Percentiles rank a stretch among this genome's conserved stretches.
Evolutionary conservation across 495 filamentous ascomycete species (phyloP).

Genomic region (Lineolata rhizophorae): DNA sequence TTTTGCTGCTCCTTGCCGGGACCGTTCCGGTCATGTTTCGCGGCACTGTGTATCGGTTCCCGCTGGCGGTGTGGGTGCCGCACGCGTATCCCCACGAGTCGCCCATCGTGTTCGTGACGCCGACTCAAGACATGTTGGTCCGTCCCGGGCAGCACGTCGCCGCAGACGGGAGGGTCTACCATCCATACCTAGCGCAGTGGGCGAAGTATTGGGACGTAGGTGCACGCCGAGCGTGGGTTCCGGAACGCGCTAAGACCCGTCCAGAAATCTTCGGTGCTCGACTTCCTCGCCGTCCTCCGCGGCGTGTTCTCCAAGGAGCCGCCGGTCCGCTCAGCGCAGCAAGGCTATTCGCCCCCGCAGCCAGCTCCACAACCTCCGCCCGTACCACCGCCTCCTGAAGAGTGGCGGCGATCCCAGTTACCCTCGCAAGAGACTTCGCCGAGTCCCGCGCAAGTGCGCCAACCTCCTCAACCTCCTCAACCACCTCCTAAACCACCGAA

Average conservation of each 20-base stretch:
- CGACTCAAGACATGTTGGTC: conserved; percentile 72
- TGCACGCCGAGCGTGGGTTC: too few species aligned
- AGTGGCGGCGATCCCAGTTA: conserved; percentile 22
- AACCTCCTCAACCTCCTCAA: conserved; percentile 21
- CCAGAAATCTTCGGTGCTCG: conserved; percentile 60
- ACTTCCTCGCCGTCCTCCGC: conserved; percentile 61
- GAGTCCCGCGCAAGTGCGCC: conserved; percentile 18
- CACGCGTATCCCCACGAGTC: conserved; percentile 72
- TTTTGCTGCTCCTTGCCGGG: conserved; percentile 70
- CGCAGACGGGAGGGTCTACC: conserved; percentile 82
- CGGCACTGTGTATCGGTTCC: conserved; percentile 76
- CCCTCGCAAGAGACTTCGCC: conserved; percentile 17
- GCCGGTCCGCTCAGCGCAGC: conserved; percentile 57
- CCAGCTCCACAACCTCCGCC: conserved; percentile 34
- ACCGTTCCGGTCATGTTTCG: conserved; percentile 77
- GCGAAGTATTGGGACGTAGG: conserved; percentile 74
- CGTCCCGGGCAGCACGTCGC: conserved; percentile 87
- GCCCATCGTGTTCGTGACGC: conserved; percentile 72
- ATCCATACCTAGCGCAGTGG: conserved; percentile 88
- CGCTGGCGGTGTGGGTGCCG: conserved; percentile 86
- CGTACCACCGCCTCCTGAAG: conserved; percentile 46
- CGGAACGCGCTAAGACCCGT: neutral
- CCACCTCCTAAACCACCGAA: conserved; percentile 17
- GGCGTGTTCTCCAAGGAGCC: conserved; percentile 90
- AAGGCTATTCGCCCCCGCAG: conserved; percentile 17